phyloP scores from a whole-genome alignment of 164 flowering plant species.

The Piper betle region DNA sequence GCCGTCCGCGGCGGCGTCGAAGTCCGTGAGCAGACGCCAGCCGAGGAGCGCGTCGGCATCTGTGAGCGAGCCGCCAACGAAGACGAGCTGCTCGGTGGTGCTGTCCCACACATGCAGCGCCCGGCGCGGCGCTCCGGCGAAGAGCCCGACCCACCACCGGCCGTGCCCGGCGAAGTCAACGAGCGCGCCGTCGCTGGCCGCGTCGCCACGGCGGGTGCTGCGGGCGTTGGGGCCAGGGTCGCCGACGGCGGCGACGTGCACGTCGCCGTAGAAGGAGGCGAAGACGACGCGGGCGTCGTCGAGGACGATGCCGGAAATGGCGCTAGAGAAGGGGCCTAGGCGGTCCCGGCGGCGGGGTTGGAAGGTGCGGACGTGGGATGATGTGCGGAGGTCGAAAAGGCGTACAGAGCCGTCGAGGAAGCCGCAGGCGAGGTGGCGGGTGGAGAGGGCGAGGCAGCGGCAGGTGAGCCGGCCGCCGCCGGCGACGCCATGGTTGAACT shows the following conservation, averaged over 20 bases:
- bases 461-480: slow-evolving; percentile 31
- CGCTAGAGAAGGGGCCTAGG: slow-evolving; percentile 53
- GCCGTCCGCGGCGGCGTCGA: slow-evolving; percentile 24
- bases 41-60: slow-evolving; percentile 69
- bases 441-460: slow-evolving; percentile 61
- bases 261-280: slow-evolving; percentile 67
- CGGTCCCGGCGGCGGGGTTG: slow-evolving; percentile 38
- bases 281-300: slow-evolving; percentile 28
- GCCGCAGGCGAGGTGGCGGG: slow-evolving; percentile 58
- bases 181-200: slow-evolving; percentile 45
- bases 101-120: slow-evolving; percentile 69
- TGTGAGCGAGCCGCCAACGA: slow-evolving; percentile 60
- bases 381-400: slow-evolving; percentile 41
- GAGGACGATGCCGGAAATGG: slow-evolving; percentile 64
- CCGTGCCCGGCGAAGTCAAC: slow-evolving; percentile 56
- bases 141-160: slow-evolving; percentile 81
- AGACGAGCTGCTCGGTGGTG: slow-evolving; percentile 36
- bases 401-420: slow-evolving; percentile 70
- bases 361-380: slow-evolving; percentile 31
- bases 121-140: slow-evolving; percentile 66
- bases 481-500: slow-evolving; percentile 18
- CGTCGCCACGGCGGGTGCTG: slow-evolving; percentile 40
- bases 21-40: slow-evolving; percentile 60
- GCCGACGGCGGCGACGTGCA: slow-evolving; percentile 33
- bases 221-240: slow-evolving; percentile 10